These are phyloP conservation scores for Didymella pomorum DNA, from an alignment of 2,329 filamentous ascomycete genomes.

Conservation along the genomic window DNA sequence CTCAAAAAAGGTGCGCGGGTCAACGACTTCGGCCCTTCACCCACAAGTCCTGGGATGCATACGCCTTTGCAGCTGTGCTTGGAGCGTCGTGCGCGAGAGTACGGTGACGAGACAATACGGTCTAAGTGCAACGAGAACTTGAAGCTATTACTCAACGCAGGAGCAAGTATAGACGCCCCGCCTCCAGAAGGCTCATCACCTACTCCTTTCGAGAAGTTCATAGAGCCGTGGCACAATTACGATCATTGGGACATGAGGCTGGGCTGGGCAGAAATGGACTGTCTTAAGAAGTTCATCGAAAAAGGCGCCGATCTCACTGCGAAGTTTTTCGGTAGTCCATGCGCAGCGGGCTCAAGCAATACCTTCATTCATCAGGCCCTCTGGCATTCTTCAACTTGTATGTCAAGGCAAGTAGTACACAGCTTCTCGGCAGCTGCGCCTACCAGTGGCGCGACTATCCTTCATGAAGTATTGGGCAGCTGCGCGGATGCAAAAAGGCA, in stretches of 20 bases:
- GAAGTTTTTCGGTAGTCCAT: slow-evolving; percentile 35
- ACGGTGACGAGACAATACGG: slow-evolving; percentile 21
- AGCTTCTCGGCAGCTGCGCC: slow-evolving; percentile 19
- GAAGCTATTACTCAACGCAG: slow-evolving; percentile 42
- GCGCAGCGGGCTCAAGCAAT: slow-evolving; percentile 24
- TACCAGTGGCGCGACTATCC: slow-evolving; percentile 30
- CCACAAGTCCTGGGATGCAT: slow-evolving; percentile 13
- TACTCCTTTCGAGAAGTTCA: slow-evolving; percentile 38
- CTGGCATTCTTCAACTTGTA: slow-evolving; percentile 43
- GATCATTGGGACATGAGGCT: slow-evolving; percentile 37
- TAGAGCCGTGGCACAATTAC: slow-evolving; percentile 39
- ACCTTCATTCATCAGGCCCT: slow-evolving; percentile 45
- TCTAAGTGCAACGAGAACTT: slow-evolving; percentile 36
- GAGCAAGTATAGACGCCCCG: slow-evolving; percentile 36
- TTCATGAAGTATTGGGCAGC: slow-evolving; percentile 42
- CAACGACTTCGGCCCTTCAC: slow-evolving; percentile 30
- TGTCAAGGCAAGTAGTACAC: slow-evolving; percentile 38
- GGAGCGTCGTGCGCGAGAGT: slow-evolving; percentile 32
- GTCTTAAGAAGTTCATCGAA: slow-evolving; percentile 37
- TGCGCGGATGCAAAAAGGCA: slow-evolving; percentile 45
- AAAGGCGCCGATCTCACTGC: slow-evolving; percentile 37
- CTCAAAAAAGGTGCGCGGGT: slow-evolving; percentile 41
- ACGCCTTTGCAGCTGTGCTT: slow-evolving; percentile 42
- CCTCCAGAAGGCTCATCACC: slow-evolving; percentile 24
- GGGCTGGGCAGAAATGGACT: slow-evolving; percentile 34